Percentiles rank a stretch among this genome's conserved stretches.
These are phyloP conservation scores for Aspergillus quadricinctus DNA, from an alignment of 2,329 filamentous ascomycete species.

Conservation along the genomic window DNA sequence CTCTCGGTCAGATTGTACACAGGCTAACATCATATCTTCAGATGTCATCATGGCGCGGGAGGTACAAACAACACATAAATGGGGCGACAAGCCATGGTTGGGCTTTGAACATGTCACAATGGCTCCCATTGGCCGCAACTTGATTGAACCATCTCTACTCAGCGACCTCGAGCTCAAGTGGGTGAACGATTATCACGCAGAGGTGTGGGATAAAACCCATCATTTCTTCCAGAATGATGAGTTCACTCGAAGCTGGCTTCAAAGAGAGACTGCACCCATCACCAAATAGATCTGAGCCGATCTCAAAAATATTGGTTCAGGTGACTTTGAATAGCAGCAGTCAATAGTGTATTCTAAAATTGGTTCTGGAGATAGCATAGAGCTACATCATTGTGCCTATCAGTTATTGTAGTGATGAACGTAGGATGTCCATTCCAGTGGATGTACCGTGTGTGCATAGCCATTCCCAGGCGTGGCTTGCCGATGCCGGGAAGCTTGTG, in stretches of 20 bases:
- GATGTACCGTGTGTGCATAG: background rate
- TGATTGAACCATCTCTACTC: constrained; percentile 72
- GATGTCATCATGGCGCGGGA: constrained; percentile 86
- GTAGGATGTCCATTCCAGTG: background rate
- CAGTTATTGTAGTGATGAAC: background rate
- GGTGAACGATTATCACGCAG: constrained; percentile 79
- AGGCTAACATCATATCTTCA: constrained; percentile 19
- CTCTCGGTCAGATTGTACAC: background rate
- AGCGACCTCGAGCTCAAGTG: constrained; percentile 72
- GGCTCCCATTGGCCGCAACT: constrained; percentile 86
- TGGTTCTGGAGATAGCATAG: background rate
- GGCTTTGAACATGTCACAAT: constrained; percentile 97
- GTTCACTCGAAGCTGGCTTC: constrained; percentile 72
- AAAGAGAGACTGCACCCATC: constrained; percentile 74
- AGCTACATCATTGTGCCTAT: background rate
- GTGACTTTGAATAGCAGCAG: background rate
- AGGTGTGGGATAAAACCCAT: constrained; percentile 78
- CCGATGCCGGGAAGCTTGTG: background rate
- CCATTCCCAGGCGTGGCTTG: constrained; percentile 14
- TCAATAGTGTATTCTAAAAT: background rate
- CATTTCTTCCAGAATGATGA: constrained; percentile 69
- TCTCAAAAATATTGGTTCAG: background rate
- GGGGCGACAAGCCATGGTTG: constrained; percentile 89
- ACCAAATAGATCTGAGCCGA: constrained; percentile 29
- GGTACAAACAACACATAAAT: constrained; percentile 78